Evolutionary conservation across 768 basidiomycete species (phyloP), one percentile per base, ranked within the genome.

Genomic region (Hygrophorus russula): DNA sequence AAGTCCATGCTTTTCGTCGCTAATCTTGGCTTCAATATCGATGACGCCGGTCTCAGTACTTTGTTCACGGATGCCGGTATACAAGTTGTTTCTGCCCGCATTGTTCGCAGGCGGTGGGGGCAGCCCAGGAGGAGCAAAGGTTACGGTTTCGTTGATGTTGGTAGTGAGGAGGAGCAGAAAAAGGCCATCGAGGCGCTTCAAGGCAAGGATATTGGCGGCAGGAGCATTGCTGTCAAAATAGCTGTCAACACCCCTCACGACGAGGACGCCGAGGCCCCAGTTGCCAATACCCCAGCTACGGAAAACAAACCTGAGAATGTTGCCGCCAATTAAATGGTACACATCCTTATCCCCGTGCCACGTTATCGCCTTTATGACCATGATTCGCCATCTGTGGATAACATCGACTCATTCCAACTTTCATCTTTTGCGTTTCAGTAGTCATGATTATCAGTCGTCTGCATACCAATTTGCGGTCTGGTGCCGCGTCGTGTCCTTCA

Each of bases 81-180:
- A 66, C 68, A 64, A 33, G 86, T 94, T 51, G 69, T 74, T 57
- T 84, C 83, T 52, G 92, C 93, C 49, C 87, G 87, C 51, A 85
- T 99, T 50, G 89, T 97, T 54, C 80, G 81, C 59, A 74, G 82
- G 57, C 78, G 81, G 55, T 89, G 77, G 73, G 89, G 88, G 3
- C 75, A 77, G 34, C 82, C 83, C 56, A 76, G 83, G 61, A 85
- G 79, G 64, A 89, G 85, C 74, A 94, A 94, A 66, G 94, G 94
- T 45, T 98, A 93, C 62, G 94, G 91, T 41, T 99, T 99, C 57
- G 94, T 99, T 58, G 93, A 98, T 54, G 89, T 96, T 49, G 89
- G 85, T 48, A 68, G 69, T 52, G 82, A 91, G 63, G 85, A 79
- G 53, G 80, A 92, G 64, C 94, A 99, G 69, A 62, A 81, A 61